Conservation (phyloP, 805 yeast genomes). For the Yamadazyma scolyti region DNA sequence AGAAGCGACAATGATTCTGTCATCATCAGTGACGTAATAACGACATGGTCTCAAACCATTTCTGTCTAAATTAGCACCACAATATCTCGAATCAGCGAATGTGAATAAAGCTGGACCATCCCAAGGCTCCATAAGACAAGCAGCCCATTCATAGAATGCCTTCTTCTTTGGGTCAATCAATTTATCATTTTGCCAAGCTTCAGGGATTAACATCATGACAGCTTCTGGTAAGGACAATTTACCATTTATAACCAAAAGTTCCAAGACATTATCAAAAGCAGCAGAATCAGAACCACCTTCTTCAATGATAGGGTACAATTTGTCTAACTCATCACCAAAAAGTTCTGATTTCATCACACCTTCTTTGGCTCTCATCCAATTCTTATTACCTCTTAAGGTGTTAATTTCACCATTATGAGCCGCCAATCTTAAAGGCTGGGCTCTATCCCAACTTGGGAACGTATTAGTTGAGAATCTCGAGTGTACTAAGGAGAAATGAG, state of each 20-base stretch:
- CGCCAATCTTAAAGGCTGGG: constrained; percentile 95
- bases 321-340: constrained; percentile 89
- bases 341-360: constrained; percentile 88
- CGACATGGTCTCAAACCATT: constrained; percentile 98
- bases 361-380: constrained; percentile 99
- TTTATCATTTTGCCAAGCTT: constrained; percentile 92
- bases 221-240: constrained; percentile 93
- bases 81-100: constrained; percentile 94
- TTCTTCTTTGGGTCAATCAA: constrained; percentile 86
- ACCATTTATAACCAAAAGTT: constrained; percentile 87
- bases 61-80: constrained; percentile 97
- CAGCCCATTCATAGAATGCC: constrained; percentile 99
- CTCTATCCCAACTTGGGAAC: constrained; percentile 99
- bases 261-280: constrained; percentile 93
- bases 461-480: constrained; percentile 97
- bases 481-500: constrained; percentile 94
- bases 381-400: constrained; percentile 94
- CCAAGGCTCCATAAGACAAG: constrained; percentile 99
- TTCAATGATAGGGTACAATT: constrained; percentile 90
- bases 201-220: constrained; percentile 94
- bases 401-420: constrained; percentile 99
- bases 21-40: constrained; percentile 91
- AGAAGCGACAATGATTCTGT: constrained; percentile 94
- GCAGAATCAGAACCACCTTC: constrained; percentile 99
- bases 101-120: constrained; percentile 98